phyloP scores from a whole-genome alignment of 108 stramenopile genomes.

The Skeletonema costatum region DNA sequence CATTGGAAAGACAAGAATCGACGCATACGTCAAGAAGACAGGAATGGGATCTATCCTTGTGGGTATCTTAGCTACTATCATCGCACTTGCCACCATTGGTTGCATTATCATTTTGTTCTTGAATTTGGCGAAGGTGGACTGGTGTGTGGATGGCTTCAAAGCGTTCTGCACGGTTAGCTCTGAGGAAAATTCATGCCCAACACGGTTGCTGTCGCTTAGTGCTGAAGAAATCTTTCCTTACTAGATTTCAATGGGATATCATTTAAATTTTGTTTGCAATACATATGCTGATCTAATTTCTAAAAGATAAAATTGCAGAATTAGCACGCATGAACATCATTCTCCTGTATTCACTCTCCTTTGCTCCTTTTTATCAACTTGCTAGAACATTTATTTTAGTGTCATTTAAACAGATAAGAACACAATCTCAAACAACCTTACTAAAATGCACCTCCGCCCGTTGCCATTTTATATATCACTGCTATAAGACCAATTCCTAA shows the following conservation, averaged over 20 bases:
- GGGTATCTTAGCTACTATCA: constrained; percentile 61
- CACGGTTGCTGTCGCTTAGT: background rate
- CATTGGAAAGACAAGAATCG: constrained; percentile 68
- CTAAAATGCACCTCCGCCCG: background rate
- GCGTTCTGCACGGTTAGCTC: constrained; percentile 52
- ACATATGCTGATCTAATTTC: background rate
- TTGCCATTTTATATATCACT: background rate
- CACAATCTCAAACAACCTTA: background rate
- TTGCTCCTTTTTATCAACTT: too few relatives aligned
- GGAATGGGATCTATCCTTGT: constrained; percentile 62
- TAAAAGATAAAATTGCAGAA: too few relatives aligned
- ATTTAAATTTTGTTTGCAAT: background rate
- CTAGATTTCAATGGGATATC: background rate
- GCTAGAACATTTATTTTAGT: too few relatives aligned
- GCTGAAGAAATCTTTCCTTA: constrained; percentile 37
- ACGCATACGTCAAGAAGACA: constrained; percentile 67
- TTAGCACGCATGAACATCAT: too few relatives aligned
- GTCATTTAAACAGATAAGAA: background rate
- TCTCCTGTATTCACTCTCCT: too few relatives aligned
- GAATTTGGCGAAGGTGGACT: constrained; percentile 38
- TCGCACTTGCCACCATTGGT: constrained; percentile 63
- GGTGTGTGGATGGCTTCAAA: constrained; percentile 70
- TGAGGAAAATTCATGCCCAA: constrained; percentile 15
- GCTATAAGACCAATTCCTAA: background rate
- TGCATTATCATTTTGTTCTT: constrained; percentile 63